Percentiles rank a stretch among this genome's conserved stretches.
phyloP scores from a whole-genome alignment of 1,284 basidiomycete species.

The Pholiota adiposa region DNA sequence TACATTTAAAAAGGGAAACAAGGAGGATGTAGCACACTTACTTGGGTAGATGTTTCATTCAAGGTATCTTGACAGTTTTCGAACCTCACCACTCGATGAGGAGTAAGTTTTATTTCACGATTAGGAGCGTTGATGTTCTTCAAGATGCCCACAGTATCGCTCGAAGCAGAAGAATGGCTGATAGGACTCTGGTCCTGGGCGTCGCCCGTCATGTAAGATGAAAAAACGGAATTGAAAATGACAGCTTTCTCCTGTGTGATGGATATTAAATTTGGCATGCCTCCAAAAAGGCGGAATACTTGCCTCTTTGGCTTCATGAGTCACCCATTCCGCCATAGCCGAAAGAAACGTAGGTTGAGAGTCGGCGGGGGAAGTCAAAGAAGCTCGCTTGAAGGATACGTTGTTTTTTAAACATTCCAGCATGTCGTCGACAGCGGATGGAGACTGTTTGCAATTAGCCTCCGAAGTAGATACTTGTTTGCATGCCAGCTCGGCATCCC shows the following conservation, averaged over 20 bases:
- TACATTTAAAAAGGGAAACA: too few relatives aligned
- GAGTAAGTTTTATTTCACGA: neutral
- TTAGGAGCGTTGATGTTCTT: neutral
- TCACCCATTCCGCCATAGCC: neutral
- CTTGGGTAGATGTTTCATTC: too few relatives aligned
- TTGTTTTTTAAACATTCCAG: constrained; percentile 1
- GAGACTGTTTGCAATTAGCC: neutral
- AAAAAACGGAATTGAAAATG: too few relatives aligned
- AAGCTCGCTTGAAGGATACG: neutral
- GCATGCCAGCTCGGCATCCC: neutral
- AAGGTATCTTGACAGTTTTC: neutral
- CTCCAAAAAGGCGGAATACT: neutral
- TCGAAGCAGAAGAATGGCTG: neutral
- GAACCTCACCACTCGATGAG: neutral
- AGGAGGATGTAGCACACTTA: neutral
- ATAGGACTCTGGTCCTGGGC: too few relatives aligned
- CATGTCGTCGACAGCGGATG: constrained; percentile 9
- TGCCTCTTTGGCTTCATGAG: neutral
- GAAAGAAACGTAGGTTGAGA: neutral
- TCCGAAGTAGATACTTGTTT: neutral
- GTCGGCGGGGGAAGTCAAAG: neutral
- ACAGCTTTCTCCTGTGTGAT: too few relatives aligned
- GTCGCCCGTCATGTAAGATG: too few relatives aligned
- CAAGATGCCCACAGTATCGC: neutral
- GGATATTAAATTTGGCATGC: neutral